These are phyloP conservation scores for Inga oerstediana DNA, from an alignment of 306 rosid genomes.

Conservation along the genomic window DNA sequence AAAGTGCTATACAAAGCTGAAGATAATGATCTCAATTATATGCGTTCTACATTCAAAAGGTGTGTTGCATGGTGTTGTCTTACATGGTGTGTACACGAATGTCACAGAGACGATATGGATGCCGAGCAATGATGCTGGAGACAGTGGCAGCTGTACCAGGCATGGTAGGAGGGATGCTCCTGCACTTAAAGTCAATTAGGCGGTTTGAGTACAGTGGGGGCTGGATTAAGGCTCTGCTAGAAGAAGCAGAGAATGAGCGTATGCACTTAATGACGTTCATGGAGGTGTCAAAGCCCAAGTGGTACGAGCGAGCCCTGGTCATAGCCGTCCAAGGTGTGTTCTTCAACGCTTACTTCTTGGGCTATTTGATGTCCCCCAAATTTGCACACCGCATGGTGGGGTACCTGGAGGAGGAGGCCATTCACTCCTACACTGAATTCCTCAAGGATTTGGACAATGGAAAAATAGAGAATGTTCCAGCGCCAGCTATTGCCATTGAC, in stretches of 20 bases:
- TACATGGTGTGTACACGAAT: background rate
- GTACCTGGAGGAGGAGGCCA: constrained; percentile 83
- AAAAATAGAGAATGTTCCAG: constrained; percentile 66
- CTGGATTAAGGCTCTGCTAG: constrained; percentile 71
- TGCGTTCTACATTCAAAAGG: background rate
- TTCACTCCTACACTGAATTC: constrained; percentile 78
- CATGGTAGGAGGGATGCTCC: constrained; percentile 78
- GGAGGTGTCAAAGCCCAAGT: constrained; percentile 69
- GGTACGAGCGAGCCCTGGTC: constrained; percentile 78
- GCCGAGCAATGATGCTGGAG: constrained; percentile 90
- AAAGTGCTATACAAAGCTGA: background rate
- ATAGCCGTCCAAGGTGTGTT: constrained; percentile 70
- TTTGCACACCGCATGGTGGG: constrained; percentile 86
- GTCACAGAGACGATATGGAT: constrained; percentile 71
- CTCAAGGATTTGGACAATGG: constrained; percentile 75
- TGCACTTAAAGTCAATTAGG: constrained; percentile 66
- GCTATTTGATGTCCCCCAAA: constrained; percentile 66
- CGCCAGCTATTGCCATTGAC: constrained; percentile 80
- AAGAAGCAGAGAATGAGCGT: constrained; percentile 84
- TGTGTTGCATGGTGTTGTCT: background rate
- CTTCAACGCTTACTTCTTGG: constrained; percentile 77
- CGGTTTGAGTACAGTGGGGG: constrained; percentile 82
- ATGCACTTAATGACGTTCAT: constrained; percentile 88
- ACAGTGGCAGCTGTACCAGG: constrained; percentile 90
- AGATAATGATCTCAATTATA: background rate